Evolutionary conservation across 495 filamentous ascomycete species (phyloP).

Genomic region (Aspergillus nidulans): DNA sequence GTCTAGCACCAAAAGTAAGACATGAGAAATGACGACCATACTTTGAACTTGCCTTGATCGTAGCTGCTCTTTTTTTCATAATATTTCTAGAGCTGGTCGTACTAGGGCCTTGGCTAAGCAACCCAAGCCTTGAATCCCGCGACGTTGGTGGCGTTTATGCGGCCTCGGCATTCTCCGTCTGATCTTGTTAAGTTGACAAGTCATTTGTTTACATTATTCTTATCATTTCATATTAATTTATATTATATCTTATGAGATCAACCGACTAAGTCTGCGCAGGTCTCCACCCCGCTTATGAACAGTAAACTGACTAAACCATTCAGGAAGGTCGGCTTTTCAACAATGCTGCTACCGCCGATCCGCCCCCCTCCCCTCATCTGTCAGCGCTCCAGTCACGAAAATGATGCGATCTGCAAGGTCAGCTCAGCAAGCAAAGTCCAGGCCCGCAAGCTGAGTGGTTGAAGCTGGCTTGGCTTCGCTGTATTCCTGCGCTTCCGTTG

Average conservation of each 20-base stretch:
- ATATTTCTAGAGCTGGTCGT: no score
- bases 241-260: not conserved
- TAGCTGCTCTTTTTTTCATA: not conserved
- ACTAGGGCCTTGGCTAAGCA: slow-evolving; percentile 5
- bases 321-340: not conserved
- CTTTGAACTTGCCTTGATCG: not conserved
- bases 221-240: not conserved
- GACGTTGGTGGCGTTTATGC: not conserved
- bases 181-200: not conserved
- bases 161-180: not conserved
- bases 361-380: not conserved
- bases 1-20: slow-evolving; percentile 10
- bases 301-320: not conserved
- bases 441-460: not conserved
- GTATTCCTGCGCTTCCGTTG: slow-evolving; percentile 1
- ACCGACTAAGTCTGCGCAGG: not conserved
- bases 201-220: not conserved
- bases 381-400: not conserved
- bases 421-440: not conserved
- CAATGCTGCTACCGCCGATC: slow-evolving; percentile 1
- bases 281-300: not conserved
- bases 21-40: slow-evolving; percentile 12
- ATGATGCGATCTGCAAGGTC: slow-evolving; percentile 13
- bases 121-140: slow-evolving; percentile 7
- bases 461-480: not conserved